These are phyloP conservation scores for Citeromyces nyonsensis DNA, from an alignment of 805 yeast genomes.

Conservation along the genomic window DNA sequence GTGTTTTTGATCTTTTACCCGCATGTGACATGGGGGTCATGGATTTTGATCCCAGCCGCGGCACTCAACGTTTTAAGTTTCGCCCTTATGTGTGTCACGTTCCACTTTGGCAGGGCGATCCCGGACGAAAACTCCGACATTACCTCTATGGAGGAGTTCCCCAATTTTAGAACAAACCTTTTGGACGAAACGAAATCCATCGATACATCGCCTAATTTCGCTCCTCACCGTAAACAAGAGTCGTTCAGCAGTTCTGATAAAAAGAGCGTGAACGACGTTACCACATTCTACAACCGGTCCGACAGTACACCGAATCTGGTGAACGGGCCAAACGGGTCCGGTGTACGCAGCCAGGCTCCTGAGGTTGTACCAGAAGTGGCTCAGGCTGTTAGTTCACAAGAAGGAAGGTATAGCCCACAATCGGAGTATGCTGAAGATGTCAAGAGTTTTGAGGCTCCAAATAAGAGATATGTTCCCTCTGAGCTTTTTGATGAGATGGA, in stretches of 20 bases:
- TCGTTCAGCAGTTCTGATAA: not conserved
- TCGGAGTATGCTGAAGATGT: not conserved
- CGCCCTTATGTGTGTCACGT: constrained; percentile 26
- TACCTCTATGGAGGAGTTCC: constrained; percentile 5
- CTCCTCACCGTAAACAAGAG: not conserved
- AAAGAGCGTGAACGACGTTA: not conserved
- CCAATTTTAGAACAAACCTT: not conserved
- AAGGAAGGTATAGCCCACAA: not conserved
- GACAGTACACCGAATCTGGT: not conserved
- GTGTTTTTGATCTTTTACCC: constrained; percentile 48
- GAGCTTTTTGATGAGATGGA: constrained; percentile 5
- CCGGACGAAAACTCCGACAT: constrained; percentile 3
- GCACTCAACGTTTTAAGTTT: constrained; percentile 34
- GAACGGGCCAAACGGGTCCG: not conserved
- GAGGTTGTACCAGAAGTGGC: not conserved
- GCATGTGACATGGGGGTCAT: constrained; percentile 52
- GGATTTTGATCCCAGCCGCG: constrained; percentile 59
- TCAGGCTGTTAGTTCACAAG: not conserved
- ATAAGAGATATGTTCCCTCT: not conserved
- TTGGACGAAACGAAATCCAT: not conserved
- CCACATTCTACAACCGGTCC: not conserved
- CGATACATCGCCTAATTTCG: not conserved
- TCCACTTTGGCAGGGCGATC: not conserved
- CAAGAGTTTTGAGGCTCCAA: not conserved
- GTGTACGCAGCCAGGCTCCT: not conserved